These are phyloP conservation scores for Stereocaulon alpinum DNA, from an alignment of 495 filamentous ascomycete species.

Conservation along the genomic window DNA sequence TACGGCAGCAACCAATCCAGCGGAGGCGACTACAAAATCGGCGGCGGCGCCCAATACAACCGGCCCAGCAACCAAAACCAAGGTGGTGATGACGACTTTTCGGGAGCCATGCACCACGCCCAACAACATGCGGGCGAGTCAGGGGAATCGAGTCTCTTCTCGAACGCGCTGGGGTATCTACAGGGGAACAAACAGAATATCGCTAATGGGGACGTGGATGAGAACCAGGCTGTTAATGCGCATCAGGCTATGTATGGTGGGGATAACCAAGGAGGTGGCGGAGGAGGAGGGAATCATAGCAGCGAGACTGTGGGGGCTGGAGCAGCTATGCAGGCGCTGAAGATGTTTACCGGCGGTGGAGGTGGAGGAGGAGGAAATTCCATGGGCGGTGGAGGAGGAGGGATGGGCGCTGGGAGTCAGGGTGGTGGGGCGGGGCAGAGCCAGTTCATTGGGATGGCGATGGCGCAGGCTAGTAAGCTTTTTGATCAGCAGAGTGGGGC, in stretches of 20 bases:
- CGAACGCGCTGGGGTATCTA: slow-evolving; percentile 38
- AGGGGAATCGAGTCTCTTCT: slow-evolving; percentile 36
- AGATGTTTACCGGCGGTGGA: slow-evolving; percentile 49
- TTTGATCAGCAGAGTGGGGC: slow-evolving; percentile 48
- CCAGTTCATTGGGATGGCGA: slow-evolving; percentile 55
- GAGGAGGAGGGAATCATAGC: slow-evolving; percentile 24
- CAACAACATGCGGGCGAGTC: slow-evolving; percentile 27
- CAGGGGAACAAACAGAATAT: slow-evolving; percentile 32
- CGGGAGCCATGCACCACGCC: slow-evolving; percentile 39
- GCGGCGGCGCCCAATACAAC: slow-evolving; percentile 5
- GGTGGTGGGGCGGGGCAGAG: slow-evolving; percentile 39
- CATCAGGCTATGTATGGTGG: slow-evolving; percentile 47
- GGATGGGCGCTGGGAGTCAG: slow-evolving; percentile 23
- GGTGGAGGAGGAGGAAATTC: slow-evolving; percentile 1
- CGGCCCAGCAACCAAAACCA: slow-evolving; percentile 12
- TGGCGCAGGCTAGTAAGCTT: slow-evolving; percentile 55
- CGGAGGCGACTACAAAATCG: background rate
- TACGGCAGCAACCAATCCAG: slow-evolving; percentile 7
- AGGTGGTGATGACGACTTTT: slow-evolving; percentile 31
- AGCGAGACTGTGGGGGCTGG: slow-evolving; percentile 43
- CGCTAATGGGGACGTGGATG: slow-evolving; percentile 40
- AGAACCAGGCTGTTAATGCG: slow-evolving; percentile 41
- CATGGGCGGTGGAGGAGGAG: slow-evolving; percentile 22
- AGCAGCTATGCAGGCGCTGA: slow-evolving; percentile 58
- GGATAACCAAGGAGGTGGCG: slow-evolving; percentile 18